phyloP scores from a whole-genome alignment of 495 filamentous ascomycete species.

The Terfezia boudieri region DNA sequence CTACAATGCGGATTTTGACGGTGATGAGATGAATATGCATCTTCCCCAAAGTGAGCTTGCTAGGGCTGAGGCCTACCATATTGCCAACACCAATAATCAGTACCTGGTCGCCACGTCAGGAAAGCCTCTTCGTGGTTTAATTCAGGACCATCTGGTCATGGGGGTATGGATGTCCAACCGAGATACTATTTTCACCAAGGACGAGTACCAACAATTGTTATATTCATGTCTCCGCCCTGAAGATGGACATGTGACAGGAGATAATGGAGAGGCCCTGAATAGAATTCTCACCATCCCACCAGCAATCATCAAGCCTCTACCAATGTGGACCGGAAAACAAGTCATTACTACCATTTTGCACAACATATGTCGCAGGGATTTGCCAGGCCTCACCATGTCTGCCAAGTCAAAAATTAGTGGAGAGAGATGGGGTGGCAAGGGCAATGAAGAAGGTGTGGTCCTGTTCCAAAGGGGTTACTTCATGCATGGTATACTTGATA shows the following conservation, averaged over 20 bases:
- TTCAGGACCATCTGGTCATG: conserved; percentile 97
- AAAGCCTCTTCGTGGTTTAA: conserved; percentile 84
- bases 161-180: conserved; percentile 72
- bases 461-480: conserved; percentile 72
- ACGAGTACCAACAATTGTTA: conserved; percentile 79
- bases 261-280: conserved; percentile 27
- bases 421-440: conserved; percentile 42
- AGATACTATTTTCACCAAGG: conserved; percentile 75
- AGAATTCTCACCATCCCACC: conserved; percentile 60
- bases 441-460: conserved; percentile 51
- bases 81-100: conserved; percentile 93
- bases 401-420: conserved; percentile 53
- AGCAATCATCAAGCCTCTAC: conserved; percentile 56
- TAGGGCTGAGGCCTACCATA: conserved; percentile 66
- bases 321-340: conserved; percentile 95
- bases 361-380: conserved; percentile 59
- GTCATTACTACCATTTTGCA: conserved; percentile 79
- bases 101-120: conserved; percentile 88
- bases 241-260: conserved; percentile 19
- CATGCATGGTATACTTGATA: conserved; percentile 80
- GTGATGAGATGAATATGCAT: conserved; percentile 99
- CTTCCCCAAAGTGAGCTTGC: conserved; percentile 96
- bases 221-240: conserved; percentile 81
- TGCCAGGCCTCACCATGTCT: conserved; percentile 55
- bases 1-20: conserved; percentile 99